Evolutionary conservation across 345 rosid species (phyloP).

Genomic region (Moricandia moricandioides): DNA sequence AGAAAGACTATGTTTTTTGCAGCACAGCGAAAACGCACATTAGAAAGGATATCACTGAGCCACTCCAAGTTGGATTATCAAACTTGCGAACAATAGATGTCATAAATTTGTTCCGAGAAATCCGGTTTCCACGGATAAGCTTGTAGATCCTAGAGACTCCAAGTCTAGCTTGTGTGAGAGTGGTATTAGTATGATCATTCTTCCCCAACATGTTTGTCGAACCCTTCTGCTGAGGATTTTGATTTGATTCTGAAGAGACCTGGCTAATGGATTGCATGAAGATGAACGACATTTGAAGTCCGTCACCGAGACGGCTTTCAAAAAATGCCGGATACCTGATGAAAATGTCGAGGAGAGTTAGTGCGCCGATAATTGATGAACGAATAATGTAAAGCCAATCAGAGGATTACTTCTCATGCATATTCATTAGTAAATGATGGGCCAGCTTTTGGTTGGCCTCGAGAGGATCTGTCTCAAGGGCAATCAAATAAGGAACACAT

Average conservation of each 20-base stretch:
- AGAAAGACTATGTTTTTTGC: not conserved
- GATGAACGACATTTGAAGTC: constrained; percentile 87
- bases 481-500: constrained; percentile 96
- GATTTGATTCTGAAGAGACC: constrained; percentile 43
- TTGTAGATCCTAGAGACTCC: constrained; percentile 96
- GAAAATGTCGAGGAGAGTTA: constrained; percentile 38
- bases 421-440: constrained; percentile 96
- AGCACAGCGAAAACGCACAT: constrained; percentile 57
- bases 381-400: constrained; percentile 10
- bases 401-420: constrained; percentile 91
- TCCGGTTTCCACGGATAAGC: constrained; percentile 89
- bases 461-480: constrained; percentile 95
- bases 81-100: constrained; percentile 95
- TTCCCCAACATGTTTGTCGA: constrained; percentile 54
- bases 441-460: constrained; percentile 94
- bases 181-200: constrained; percentile 48
- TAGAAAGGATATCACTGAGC: constrained; percentile 67
- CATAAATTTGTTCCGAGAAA: constrained; percentile 95
- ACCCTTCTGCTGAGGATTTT: constrained; percentile 46
- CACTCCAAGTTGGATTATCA: constrained; percentile 72
- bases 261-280: constrained; percentile 68
- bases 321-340: constrained; percentile 94
- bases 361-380: not conserved
- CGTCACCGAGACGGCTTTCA: constrained; percentile 98
- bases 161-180: constrained; percentile 84